A percentile compares a stretch with the other conserved stretches of the same genome.
Evolutionary conservation across 2,329 filamentous ascomycete species (phyloP).

Genomic region (Xylaria sp.): DNA sequence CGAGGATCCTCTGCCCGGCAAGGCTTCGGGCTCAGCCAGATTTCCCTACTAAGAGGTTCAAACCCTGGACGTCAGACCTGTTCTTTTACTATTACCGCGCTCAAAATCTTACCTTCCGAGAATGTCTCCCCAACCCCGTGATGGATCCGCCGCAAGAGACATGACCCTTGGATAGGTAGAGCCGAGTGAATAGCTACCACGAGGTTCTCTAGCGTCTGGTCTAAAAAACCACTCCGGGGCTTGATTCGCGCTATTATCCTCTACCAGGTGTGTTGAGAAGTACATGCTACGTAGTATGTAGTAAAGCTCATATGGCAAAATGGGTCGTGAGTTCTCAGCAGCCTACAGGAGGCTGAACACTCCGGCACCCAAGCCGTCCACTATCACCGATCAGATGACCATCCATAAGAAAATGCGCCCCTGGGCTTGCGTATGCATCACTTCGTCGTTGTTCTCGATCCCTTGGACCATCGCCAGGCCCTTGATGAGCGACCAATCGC

Average conservation of each 20-base stretch:
- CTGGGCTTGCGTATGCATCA: not conserved
- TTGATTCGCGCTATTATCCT: not conserved
- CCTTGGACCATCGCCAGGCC: not conserved
- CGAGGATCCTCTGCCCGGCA: not conserved
- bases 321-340: not conserved
- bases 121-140: not conserved
- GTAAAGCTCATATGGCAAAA: not conserved
- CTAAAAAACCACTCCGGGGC: not conserved
- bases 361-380: not conserved
- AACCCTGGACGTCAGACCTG: slow-evolving; percentile 20
- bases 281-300: no score
- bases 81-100: no score
- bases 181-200: not conserved
- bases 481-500: not conserved
- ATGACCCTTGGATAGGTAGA: no score
- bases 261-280: not conserved
- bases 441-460: not conserved
- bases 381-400: slow-evolving; percentile 2
- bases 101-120: slow-evolving; percentile 4
- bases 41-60: slow-evolving; percentile 20
- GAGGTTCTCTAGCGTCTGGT: not conserved
- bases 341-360: slow-evolving; percentile 1
- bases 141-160: not conserved
- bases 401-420: not conserved
- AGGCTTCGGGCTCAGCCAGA: slow-evolving; percentile 20